Conservation (phyloP, 768 basidiomycete genomes). For the Mycena filopes region DNA sequence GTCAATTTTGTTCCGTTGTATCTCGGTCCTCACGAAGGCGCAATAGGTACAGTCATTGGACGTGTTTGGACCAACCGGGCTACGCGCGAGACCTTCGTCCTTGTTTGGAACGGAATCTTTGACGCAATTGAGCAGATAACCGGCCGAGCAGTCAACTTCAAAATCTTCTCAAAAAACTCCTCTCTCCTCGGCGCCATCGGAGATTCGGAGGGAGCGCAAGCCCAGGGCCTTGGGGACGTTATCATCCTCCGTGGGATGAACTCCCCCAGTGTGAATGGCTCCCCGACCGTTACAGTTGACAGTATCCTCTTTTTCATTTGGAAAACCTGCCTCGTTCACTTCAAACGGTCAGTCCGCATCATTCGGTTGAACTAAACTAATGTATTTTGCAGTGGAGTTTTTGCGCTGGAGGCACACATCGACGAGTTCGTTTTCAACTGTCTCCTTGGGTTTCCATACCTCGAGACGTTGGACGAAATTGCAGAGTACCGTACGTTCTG, state of each 20-base stretch:
- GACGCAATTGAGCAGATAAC: neutral
- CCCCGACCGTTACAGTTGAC: neutral
- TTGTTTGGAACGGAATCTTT: constrained; percentile 9
- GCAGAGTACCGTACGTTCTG: neutral
- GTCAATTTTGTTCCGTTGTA: neutral
- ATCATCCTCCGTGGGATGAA: constrained; percentile 2
- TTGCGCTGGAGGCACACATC: neutral
- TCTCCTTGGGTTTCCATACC: neutral
- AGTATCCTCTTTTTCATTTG: constrained; percentile 2
- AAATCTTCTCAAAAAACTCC: neutral
- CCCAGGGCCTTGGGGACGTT: neutral
- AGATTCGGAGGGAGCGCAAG: constrained; percentile 13
- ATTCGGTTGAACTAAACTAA: too few species aligned
- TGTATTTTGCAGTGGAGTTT: neutral
- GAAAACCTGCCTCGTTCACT: constrained; percentile 17
- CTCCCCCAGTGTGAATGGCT: neutral
- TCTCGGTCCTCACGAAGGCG: too few species aligned
- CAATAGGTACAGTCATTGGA: constrained; percentile 7
- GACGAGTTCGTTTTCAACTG: neutral
- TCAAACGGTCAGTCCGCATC: constrained; percentile 1
- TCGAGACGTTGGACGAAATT: neutral
- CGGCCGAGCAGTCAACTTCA: neutral
- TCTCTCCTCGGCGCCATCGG: constrained; percentile 5
- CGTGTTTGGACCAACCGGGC: constrained; percentile 11
- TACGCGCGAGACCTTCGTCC: neutral